Conservation (phyloP, 495 filamentous ascomycete species). For the Apodospora peruviana region DNA sequence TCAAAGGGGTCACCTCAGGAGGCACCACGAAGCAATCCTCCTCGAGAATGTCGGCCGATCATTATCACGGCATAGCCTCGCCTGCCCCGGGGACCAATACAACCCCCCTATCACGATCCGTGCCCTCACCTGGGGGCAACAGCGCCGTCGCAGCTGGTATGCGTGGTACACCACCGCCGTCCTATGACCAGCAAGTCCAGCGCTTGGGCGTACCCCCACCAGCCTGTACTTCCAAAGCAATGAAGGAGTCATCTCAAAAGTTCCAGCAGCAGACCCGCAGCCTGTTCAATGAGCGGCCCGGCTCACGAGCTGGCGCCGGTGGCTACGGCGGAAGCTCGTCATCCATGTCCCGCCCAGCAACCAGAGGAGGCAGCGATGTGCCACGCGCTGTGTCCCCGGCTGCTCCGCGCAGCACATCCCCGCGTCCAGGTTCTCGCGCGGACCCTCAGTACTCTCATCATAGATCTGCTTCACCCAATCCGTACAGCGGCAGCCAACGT, state of each 20-base stretch:
- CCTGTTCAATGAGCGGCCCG: conserved; percentile 64
- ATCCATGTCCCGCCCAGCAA: conserved; percentile 37
- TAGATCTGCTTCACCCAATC: conserved; percentile 46
- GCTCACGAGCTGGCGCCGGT: conserved; percentile 10
- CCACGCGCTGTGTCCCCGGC: conserved; percentile 47
- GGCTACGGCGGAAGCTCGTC: conserved; percentile 10
- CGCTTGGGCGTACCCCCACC: conserved; percentile 85
- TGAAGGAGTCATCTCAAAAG: conserved; percentile 87
- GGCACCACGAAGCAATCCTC: conserved; percentile 65
- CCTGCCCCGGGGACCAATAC: conserved; percentile 60
- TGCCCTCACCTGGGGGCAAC: conserved; percentile 45
- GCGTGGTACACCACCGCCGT: conserved; percentile 74
- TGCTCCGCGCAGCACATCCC: conserved; percentile 45
- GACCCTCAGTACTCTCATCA: conserved; percentile 26
- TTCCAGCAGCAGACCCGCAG: conserved; percentile 78
- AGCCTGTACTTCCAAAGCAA: conserved; percentile 83
- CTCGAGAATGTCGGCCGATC: conserved; percentile 81
- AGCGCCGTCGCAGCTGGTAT: conserved; percentile 43
- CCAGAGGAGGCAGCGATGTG: conserved; percentile 42
- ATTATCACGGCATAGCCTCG: conserved; percentile 84
- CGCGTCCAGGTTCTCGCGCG: conserved; percentile 38
- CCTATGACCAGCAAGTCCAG: conserved; percentile 71
- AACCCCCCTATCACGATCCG: conserved; percentile 27
- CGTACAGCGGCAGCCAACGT: conserved; percentile 42
- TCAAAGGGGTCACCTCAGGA: conserved; percentile 63